These are phyloP conservation scores for Ciborinia camelliae DNA, from an alignment of 2,329 filamentous ascomycete species.

Conservation along the genomic window DNA sequence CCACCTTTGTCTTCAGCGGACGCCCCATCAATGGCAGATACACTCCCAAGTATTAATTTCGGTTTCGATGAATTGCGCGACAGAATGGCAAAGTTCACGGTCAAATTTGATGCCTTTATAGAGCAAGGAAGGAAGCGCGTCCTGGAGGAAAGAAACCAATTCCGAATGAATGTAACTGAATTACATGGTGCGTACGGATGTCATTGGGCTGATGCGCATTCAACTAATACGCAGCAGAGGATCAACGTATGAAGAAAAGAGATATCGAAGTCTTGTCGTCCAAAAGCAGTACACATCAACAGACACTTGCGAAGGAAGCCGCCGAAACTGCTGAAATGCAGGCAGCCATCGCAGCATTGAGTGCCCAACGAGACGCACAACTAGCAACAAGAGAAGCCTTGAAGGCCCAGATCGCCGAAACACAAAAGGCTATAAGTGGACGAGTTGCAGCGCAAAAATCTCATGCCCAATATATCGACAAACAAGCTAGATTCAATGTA, in stretches of 20 bases:
- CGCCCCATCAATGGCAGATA: slow-evolving; percentile 67
- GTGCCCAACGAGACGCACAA: slow-evolving; percentile 58
- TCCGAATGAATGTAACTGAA: slow-evolving; percentile 85
- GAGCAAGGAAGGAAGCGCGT: slow-evolving; percentile 86
- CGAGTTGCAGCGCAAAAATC: slow-evolving; percentile 68
- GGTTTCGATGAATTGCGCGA: slow-evolving; percentile 94
- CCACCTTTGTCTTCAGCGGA: slow-evolving; percentile 50
- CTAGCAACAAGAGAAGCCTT: slow-evolving; percentile 54
- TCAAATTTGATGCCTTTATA: slow-evolving; percentile 89
- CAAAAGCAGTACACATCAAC: slow-evolving; percentile 67
- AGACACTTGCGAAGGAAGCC: slow-evolving; percentile 72
- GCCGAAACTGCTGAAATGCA: slow-evolving; percentile 76
- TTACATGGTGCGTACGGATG: slow-evolving; percentile 65
- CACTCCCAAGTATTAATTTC: slow-evolving; percentile 87
- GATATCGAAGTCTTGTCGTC: slow-evolving; percentile 79
- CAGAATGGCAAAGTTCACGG: slow-evolving; percentile 89
- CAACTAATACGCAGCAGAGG: slow-evolving; percentile 56
- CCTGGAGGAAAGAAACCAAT: slow-evolving; percentile 89
- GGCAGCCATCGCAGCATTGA: slow-evolving; percentile 55
- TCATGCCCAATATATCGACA: slow-evolving; percentile 71
- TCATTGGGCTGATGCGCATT: background rate
- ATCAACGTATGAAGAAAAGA: slow-evolving; percentile 83
- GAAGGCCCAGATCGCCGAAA: slow-evolving; percentile 60
- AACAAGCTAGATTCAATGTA: slow-evolving; percentile 82
- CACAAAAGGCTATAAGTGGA: slow-evolving; percentile 67